Percentiles rank a stretch among this genome's conserved stretches.
These are phyloP conservation scores for Tulasnella sp. DNA, from an alignment of 768 basidiomycete genomes.

Conservation along the genomic window DNA sequence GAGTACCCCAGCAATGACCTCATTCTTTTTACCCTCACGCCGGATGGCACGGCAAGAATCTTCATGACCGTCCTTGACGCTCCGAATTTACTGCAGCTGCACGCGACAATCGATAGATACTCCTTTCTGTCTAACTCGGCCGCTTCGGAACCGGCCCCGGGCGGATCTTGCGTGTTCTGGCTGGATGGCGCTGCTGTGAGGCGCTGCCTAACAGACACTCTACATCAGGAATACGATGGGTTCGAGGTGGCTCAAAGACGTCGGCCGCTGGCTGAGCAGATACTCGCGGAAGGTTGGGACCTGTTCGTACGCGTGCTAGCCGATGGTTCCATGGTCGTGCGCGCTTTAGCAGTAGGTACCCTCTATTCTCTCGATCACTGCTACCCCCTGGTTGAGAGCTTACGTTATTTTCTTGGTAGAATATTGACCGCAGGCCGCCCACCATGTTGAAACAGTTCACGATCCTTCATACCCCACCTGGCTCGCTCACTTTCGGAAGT, in stretches of 20 bases:
- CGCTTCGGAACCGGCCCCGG: constrained; percentile 7
- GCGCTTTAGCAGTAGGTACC: constrained; percentile 56
- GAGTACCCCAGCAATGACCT: constrained; percentile 48
- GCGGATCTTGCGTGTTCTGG: constrained; percentile 50
- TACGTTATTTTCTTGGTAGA: constrained; percentile 36
- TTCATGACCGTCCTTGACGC: constrained; percentile 83
- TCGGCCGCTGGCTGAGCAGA: constrained; percentile 27
- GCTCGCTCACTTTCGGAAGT: not conserved
- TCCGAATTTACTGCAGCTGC: constrained; percentile 74
- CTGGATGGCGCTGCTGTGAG: constrained; percentile 38
- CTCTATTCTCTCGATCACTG: not conserved
- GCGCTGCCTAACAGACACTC: not conserved
- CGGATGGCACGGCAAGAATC: constrained; percentile 71
- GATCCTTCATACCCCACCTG: constrained; percentile 38
- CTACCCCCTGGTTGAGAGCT: not conserved
- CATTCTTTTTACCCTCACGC: constrained; percentile 73
- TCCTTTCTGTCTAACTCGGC: constrained; percentile 35
- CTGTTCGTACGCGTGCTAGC: constrained; percentile 60
- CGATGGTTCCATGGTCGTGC: constrained; percentile 65
- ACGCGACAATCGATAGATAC: constrained; percentile 62
- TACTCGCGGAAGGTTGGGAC: constrained; percentile 66
- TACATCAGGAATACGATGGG: constrained; percentile 17
- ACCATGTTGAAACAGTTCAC: constrained; percentile 68
- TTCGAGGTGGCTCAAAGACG: constrained; percentile 36
- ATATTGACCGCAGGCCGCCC: constrained; percentile 81